Conservation (phyloP, 441 rosid species). For the Bocquillonia castaneifolia region DNA sequence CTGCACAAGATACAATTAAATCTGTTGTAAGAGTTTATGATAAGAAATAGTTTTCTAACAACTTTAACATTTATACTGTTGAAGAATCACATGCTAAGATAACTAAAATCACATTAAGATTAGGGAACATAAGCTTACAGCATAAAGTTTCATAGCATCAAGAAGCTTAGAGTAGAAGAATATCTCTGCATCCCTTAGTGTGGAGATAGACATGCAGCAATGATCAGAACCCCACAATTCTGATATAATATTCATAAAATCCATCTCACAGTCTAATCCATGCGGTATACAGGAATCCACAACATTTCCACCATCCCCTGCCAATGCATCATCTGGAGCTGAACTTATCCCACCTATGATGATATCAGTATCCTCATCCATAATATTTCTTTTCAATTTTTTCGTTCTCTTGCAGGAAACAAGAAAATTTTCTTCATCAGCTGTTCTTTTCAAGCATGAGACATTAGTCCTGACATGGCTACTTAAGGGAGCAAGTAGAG, state of each 20-base stretch:
- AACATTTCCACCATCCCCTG: conserved; percentile 29
- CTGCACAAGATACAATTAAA: conserved; percentile 51
- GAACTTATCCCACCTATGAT: conserved; percentile 55
- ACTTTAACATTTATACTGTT: conserved; percentile 7
- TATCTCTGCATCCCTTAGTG: conserved; percentile 54
- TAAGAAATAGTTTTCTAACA: background rate
- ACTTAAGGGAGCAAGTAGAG: conserved; percentile 49
- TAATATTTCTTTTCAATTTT: conserved; percentile 38
- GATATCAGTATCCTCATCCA: conserved; percentile 51
- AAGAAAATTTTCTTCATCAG: conserved; percentile 32
- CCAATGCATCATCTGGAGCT: conserved; percentile 31
- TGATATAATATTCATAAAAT: conserved; percentile 42
- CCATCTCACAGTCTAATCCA: conserved; percentile 41
- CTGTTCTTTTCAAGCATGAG: conserved; percentile 47
- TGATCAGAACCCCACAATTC: conserved; percentile 64
- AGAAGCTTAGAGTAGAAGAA: conserved; percentile 66
- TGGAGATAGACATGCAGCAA: conserved; percentile 31
- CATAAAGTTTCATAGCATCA: conserved; percentile 65
- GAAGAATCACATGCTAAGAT: background rate
- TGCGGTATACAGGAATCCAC: conserved; percentile 30
- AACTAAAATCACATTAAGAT: background rate
- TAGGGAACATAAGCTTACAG: conserved; percentile 41
- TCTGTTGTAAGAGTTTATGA: conserved; percentile 14
- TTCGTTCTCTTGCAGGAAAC: conserved; percentile 32
- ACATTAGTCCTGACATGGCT: conserved; percentile 29